These are phyloP conservation scores for Aurantiochytrium sp. DNA, from an alignment of 108 stramenopile species.

Conservation along the genomic window DNA sequence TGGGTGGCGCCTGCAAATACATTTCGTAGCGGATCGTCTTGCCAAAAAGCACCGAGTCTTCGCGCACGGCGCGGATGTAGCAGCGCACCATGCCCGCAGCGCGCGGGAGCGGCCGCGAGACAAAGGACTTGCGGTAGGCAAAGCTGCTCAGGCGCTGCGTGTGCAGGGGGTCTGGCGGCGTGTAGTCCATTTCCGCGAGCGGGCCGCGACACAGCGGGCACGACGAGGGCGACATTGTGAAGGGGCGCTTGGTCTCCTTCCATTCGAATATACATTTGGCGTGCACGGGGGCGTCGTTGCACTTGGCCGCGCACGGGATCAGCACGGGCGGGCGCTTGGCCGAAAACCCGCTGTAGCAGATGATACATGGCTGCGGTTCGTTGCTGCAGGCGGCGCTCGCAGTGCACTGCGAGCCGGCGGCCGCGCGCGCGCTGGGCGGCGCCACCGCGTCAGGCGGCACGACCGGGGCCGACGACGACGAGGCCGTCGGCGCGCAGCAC, in stretches of 20 bases:
- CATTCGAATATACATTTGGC: constrained; percentile 21
- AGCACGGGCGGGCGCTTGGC: neutral
- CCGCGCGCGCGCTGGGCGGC: too few relatives aligned
- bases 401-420: neutral
- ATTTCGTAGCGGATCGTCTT: neutral
- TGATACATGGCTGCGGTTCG: neutral
- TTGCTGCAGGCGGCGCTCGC: neutral
- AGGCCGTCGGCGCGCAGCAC: neutral
- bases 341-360: neutral
- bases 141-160: neutral
- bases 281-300: constrained; percentile 18
- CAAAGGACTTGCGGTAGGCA: neutral
- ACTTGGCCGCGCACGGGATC: neutral
- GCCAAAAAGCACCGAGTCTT: neutral
- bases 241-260: neutral
- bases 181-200: neutral
- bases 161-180: neutral
- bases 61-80: constrained; percentile 3
- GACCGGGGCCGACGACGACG: too few relatives aligned
- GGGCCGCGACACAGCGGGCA: neutral
- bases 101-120: neutral
- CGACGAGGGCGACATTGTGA: neutral
- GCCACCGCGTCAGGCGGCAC: too few relatives aligned
- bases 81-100: neutral
- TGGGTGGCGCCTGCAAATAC: neutral